Conservation (phyloP, 2,329 filamentous ascomycete species). For the Fusarium verticillioides region DNA sequence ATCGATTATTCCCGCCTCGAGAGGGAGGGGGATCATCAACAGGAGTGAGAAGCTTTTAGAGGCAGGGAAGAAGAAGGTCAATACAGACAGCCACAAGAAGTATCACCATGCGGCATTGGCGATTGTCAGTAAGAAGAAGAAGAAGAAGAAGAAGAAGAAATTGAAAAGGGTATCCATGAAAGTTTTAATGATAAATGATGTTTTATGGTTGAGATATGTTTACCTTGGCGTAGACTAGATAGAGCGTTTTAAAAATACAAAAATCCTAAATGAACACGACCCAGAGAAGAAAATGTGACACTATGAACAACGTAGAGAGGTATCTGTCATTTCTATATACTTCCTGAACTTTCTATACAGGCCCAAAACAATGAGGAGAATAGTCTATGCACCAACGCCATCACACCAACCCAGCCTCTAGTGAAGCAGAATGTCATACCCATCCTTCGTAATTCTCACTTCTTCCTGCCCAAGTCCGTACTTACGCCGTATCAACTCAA, state of each 20-base stretch:
- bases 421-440: slow-evolving; percentile 75
- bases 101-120: no score
- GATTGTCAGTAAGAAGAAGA: neutral
- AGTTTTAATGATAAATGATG: neutral
- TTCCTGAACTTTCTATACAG: neutral
- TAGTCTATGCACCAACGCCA: slow-evolving; percentile 29
- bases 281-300: neutral
- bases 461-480: slow-evolving; percentile 73
- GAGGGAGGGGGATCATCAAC: neutral
- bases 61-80: neutral
- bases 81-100: no score
- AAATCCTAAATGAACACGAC: neutral
- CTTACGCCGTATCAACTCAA: slow-evolving; percentile 79
- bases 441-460: slow-evolving; percentile 73
- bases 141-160: no score
- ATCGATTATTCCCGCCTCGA: neutral
- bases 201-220: neutral
- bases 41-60: neutral
- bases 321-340: slow-evolving; percentile 11
- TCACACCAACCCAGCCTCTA: slow-evolving; percentile 21
- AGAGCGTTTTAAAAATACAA: neutral
- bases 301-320: neutral
- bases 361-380: slow-evolving; percentile 29
- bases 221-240: no score
- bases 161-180: neutral